Evolutionary conservation across 2,329 filamentous ascomycete genomes (phyloP), one percentile per base, ranked within the genome.

Genomic region (Paecilomyces sp.): DNA sequence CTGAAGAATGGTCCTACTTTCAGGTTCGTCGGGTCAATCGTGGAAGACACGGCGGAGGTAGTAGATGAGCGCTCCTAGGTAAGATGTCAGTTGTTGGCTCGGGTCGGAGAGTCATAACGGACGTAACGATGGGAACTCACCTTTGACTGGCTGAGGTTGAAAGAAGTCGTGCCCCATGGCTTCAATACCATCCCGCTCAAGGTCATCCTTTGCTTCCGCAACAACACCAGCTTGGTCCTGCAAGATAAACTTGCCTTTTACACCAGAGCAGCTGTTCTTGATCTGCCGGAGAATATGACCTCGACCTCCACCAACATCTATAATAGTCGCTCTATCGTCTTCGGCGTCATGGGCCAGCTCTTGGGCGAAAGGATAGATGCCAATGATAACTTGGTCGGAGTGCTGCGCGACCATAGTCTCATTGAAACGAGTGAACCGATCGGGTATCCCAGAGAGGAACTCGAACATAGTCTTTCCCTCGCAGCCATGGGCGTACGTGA

Each of bases 1-100:
- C 6, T 58, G 25, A 8, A 72, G 62, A 52, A 71, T 69, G 25
- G 62, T 59, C 61, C 60, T 57, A 18, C 36, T n/a, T 41, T 41
- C n/a, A 47, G 36, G 8, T 62, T 51, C 63, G 55, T 53, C 62
- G 57, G 28, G 62, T 65, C 67, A 73, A 62, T 73, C 69, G 58
- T 73, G 71, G n/a, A 72, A 58, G 30, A 66, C 61, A 41, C 67
- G 68, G n/a, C 70, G 69, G 11, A 73, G 57, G 59, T 70, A 72
- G 56, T 73, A 73, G 1, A 66, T 62, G n/a, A 64, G 59, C 2
- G 71, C 69, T 15, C 64, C 68, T 66, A 24, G 34, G 5, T 3
- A 18, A 30, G 11, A 57, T 9, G 13, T 18, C 15, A 18, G 28
- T 7, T 31, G 30, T 30, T 6, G 31, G 8, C 11, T n/a, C 24